Evolutionary conservation across 371 early-diverging fungal genomes (phyloP).

Genomic region (Rhizopus delemar): DNA sequence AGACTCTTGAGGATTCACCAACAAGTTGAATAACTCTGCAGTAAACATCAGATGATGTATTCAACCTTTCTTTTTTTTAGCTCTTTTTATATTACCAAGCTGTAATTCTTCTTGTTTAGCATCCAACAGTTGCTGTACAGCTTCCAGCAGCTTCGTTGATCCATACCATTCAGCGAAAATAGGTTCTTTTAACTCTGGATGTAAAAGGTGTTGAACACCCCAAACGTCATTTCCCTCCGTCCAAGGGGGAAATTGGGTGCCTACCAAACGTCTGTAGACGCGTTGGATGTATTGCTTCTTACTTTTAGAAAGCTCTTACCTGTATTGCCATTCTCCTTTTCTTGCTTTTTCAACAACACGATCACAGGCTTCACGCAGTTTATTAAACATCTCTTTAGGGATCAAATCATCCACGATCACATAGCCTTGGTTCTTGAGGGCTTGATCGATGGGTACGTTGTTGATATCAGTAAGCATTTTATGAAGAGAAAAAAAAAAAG

Average conservation of each 20-base stretch:
- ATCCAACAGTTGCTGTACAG: conserved; percentile 46
- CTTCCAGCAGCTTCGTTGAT: conserved; percentile 34
- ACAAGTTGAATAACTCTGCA: conserved; percentile 54
- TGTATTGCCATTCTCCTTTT: conserved; percentile 49
- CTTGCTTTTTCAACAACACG: conserved; percentile 49
- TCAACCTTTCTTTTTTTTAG: too few relatives aligned
- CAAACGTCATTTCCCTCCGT: conserved; percentile 54
- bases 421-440: conserved; percentile 46
- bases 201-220: conserved; percentile 56
- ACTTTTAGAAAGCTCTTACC: conserved; percentile 19
- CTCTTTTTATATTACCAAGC: conserved; percentile 30
- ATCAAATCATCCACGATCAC: conserved; percentile 56
- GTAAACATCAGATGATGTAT: too few relatives aligned
- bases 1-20: conserved; percentile 53
- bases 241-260: conserved; percentile 62
- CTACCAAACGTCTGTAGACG: conserved; percentile 42
- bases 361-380: conserved; percentile 51
- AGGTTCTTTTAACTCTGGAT: conserved; percentile 53
- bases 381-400: conserved; percentile 35
- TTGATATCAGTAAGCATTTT: conserved; percentile 43
- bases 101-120: conserved; percentile 45
- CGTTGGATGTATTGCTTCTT: background rate
- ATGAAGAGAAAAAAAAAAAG: background rate
- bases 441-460: conserved; percentile 42
- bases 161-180: conserved; percentile 57